Evolutionary conservation across 768 basidiomycete species (phyloP).

Genomic region (Phallus indusiatus): DNA sequence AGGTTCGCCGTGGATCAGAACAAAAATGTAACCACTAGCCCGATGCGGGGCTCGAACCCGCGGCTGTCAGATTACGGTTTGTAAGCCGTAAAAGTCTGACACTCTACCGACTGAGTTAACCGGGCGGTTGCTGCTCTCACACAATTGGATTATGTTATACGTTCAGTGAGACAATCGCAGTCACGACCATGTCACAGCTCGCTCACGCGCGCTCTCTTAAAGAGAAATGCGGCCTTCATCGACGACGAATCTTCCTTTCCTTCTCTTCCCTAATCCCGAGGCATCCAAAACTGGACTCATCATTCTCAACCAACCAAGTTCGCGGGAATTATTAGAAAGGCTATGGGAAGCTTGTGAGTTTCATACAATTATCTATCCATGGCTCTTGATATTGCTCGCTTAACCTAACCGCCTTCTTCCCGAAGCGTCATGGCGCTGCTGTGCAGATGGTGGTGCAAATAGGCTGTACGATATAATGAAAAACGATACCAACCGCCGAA

Average conservation of each 20-base stretch:
- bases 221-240: neutral
- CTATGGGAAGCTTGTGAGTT: slow-evolving; percentile 38
- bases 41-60: slow-evolving; percentile 3
- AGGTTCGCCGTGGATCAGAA: neutral
- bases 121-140: neutral
- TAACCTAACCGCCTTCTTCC: slow-evolving; percentile 29
- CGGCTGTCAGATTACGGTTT: neutral
- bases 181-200: neutral
- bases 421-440: slow-evolving; percentile 39
- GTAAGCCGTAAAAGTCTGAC: neutral
- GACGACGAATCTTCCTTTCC: neutral
- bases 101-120: slow-evolving; percentile 4
- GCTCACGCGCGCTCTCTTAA: no score
- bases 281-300: slow-evolving; percentile 43
- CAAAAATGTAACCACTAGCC: neutral
- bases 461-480: slow-evolving; percentile 53
- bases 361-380: slow-evolving; percentile 5
- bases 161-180: neutral
- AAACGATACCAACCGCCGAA: slow-evolving; percentile 15
- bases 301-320: slow-evolving; percentile 87
- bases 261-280: neutral
- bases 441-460: slow-evolving; percentile 88
- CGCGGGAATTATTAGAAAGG: slow-evolving; percentile 44
- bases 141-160: neutral
- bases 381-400: neutral